Evolutionary conservation across 163 green algal genomes (phyloP).

Genomic region (Prototheca cutis): DNA sequence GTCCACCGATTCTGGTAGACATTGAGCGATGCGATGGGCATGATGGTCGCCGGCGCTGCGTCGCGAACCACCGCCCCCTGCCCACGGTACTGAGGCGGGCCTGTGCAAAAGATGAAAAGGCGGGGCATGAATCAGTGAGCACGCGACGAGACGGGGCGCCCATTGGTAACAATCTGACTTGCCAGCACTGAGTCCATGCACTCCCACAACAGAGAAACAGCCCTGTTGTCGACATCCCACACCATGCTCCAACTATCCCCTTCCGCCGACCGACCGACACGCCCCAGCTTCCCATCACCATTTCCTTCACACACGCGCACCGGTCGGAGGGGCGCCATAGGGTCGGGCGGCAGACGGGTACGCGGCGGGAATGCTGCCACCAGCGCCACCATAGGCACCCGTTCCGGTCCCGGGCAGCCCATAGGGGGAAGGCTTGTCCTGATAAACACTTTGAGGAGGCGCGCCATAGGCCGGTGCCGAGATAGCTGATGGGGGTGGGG

Average conservation of each 20-base stretch:
- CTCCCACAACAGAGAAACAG: too few relatives aligned
- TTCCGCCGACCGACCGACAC: too few relatives aligned
- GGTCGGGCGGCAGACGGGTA: neutral
- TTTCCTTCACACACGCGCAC: too few relatives aligned
- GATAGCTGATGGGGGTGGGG: neutral
- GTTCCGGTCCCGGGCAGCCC: too few relatives aligned
- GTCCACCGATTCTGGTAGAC: conserved; percentile 87
- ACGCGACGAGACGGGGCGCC: too few relatives aligned
- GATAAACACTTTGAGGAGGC: neutral
- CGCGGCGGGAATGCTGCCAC: neutral
- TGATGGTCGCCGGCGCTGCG: conserved; percentile 46
- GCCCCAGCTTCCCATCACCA: too few relatives aligned
- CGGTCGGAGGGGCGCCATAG: conserved; percentile 3
- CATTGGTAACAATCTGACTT: too few relatives aligned
- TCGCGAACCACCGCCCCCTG: conserved; percentile 41
- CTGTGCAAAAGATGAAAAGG: neutral
- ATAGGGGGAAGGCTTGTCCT: too few relatives aligned
- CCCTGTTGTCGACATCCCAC: too few relatives aligned
- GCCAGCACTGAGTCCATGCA: too few relatives aligned
- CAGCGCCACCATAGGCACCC: too few relatives aligned
- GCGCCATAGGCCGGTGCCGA: neutral
- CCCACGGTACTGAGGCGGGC: conserved; percentile 10
- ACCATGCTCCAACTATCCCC: too few relatives aligned
- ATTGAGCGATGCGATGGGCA: conserved; percentile 85
- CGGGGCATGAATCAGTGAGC: conserved; percentile 1